Base-by-base conservation (phyloP, 2,329 filamentous ascomycete genomes). In the Penicillium sp. region DNA sequence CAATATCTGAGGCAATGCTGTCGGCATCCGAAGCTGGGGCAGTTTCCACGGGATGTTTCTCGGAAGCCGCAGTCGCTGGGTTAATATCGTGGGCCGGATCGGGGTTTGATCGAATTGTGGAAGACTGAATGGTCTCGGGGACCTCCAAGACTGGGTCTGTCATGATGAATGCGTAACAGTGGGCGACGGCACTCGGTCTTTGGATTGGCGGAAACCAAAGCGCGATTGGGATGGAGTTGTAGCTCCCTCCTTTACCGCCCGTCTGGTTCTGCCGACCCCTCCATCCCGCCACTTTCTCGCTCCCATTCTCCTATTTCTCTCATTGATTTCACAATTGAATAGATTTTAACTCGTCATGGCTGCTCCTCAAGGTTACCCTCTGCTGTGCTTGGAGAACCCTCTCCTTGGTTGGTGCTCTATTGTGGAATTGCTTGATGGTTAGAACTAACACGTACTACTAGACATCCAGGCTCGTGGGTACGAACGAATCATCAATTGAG, bases 351-450 rank as follows among this genome's bases (percentile, higher is more conserved):
- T 47, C 45, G 70, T 57, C 60, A 94, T 94, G 86, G 75, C 85
- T 62, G 67, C 81, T 55, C 63, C 68, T 56, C 84, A 88, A 71
- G 82, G 88, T 69, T 96, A 84, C 73, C 76, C 85, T 68, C 84
- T 98, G 59, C 77, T 96, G 61, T 92, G 84, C 70, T 72, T 98
- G 59, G 92, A 95, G 82, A 98, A 98, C 71, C 92, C 92, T 67
- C 82, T 98, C 57, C 84, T 98, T 59, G 90, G 85, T 89, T 38
- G 37, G 57, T 61, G 20, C 30, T 9, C 17, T n/a, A 30, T 47
- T 17, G 25, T 44, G 33, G 39, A 89, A n/a, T n/a, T n/a, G 4
- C 6, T 27, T 27, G 25, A n/a, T 4, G n/a, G 4, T 27, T 5
- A 27, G 4, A 6, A 11, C 25, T 27, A 13, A 27, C 25, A 27